A percentile compares a stretch with the other conserved stretches of the same genome.
These are phyloP conservation scores for Lipomyces starkeyi DNA, from an alignment of 805 yeast genomes.

Conservation along the genomic window DNA sequence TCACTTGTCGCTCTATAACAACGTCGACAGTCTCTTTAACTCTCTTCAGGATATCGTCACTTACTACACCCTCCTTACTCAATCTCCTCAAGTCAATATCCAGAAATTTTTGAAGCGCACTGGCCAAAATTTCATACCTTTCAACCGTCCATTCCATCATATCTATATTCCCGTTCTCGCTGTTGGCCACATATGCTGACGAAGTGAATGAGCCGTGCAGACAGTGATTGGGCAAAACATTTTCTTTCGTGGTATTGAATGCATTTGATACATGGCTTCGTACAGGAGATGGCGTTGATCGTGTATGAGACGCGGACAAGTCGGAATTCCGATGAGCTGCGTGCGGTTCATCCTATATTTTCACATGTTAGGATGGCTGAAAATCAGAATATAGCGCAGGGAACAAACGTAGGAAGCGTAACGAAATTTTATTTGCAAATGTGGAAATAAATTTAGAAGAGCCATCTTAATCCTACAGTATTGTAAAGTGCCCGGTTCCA, in stretches of 20 bases:
- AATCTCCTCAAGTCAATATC: neutral
- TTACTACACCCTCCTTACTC: neutral
- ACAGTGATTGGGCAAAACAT: neutral
- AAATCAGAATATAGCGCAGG: neutral
- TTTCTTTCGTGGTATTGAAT: neutral
- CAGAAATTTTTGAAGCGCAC: conserved; percentile 1
- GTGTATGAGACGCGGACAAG: neutral
- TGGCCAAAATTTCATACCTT: neutral
- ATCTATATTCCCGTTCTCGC: neutral
- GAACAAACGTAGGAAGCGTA: neutral
- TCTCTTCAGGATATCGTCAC: neutral
- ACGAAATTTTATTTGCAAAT: neutral
- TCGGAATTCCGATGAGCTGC: neutral
- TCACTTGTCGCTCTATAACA: conserved; percentile 1
- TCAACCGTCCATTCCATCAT: conserved; percentile 10
- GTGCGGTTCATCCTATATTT: neutral
- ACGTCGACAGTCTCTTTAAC: neutral
- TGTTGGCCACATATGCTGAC: neutral
- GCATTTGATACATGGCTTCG: neutral
- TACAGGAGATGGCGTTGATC: neutral
- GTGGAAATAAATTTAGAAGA: neutral
- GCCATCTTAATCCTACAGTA: neutral
- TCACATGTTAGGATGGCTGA: neutral
- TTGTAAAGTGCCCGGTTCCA: neutral
- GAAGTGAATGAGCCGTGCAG: neutral